Evolutionary conservation across 2,329 filamentous ascomycete species (phyloP).

Genomic region (Pseudogymnoascus sp.): DNA sequence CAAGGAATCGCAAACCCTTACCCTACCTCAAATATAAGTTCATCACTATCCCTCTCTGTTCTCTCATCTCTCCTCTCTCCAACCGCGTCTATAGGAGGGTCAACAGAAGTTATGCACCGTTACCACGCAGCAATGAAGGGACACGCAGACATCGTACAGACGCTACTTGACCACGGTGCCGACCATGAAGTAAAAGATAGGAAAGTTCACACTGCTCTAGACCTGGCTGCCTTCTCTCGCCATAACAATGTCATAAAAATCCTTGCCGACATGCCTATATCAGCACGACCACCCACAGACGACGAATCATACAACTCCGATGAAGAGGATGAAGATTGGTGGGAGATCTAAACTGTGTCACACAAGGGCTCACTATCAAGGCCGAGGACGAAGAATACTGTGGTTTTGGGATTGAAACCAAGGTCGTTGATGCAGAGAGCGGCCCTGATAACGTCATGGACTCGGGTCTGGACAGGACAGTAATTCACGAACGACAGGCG

Average conservation of each 20-base stretch:
- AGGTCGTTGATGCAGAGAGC: constrained; percentile 38
- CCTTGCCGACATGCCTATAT: background rate
- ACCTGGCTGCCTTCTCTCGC: background rate
- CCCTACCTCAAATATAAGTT: no score
- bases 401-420: constrained; percentile 34
- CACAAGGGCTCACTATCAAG: constrained; percentile 30
- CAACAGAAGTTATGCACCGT: no score
- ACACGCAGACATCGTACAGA: no score
- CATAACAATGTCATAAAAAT: background rate
- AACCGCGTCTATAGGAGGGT: no score
- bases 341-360: constrained; percentile 28
- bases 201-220: background rate
- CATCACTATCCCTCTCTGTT: no score
- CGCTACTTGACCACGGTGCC: no score
- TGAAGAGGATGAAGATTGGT: constrained; percentile 53
- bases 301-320: constrained; percentile 36
- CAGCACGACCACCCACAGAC: background rate
- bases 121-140: no score
- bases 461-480: constrained; percentile 32
- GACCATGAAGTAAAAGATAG: no score
- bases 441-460: constrained; percentile 33
- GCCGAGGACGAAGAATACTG: constrained; percentile 32
- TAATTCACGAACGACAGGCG: constrained; percentile 36
- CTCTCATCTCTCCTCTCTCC: no score
- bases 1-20: no score